Evolutionary conservation across 176 grass and related monocot species (phyloP).

Genomic region (Puya raimondii): DNA sequence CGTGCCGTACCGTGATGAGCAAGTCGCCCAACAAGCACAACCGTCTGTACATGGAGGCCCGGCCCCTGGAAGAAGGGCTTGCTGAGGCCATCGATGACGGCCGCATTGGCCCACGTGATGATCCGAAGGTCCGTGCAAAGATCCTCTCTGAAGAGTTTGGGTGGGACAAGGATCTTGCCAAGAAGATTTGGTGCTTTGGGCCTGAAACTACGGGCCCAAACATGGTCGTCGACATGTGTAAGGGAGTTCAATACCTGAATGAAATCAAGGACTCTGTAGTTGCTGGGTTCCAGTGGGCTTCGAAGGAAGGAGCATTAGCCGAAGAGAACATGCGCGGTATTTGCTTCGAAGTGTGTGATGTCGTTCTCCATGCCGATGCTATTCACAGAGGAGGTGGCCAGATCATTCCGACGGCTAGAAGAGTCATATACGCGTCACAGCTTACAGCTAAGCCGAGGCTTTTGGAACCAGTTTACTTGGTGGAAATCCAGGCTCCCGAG

Average conservation of each 20-base stretch:
- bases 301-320: conserved; percentile 65
- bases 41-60: conserved; percentile 74
- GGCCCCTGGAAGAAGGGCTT: conserved; percentile 56
- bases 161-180: conserved; percentile 80
- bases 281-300: conserved; percentile 84
- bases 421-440: conserved; percentile 66
- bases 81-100: conserved; percentile 71
- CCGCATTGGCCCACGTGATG: conserved; percentile 63
- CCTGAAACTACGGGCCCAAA: conserved; percentile 76
- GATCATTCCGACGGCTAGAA: conserved; percentile 67
- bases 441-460: conserved; percentile 61
- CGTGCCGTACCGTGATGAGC: conserved; percentile 69
- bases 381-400: conserved; percentile 86
- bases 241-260: conserved; percentile 85
- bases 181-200: conserved; percentile 93
- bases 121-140: conserved; percentile 63
- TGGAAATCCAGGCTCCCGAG: conserved; percentile 71
- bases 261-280: conserved; percentile 91
- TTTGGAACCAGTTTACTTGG: conserved; percentile 70
- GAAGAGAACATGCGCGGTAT: conserved; percentile 87
- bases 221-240: conserved; percentile 93
- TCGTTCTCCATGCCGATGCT: conserved; percentile 81
- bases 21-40: conserved; percentile 92
- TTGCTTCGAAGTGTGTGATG: conserved; percentile 78
- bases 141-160: conserved; percentile 67